Base-by-base conservation (phyloP, 2,329 filamentous ascomycete genomes). In the Fusarium devonianum region DNA sequence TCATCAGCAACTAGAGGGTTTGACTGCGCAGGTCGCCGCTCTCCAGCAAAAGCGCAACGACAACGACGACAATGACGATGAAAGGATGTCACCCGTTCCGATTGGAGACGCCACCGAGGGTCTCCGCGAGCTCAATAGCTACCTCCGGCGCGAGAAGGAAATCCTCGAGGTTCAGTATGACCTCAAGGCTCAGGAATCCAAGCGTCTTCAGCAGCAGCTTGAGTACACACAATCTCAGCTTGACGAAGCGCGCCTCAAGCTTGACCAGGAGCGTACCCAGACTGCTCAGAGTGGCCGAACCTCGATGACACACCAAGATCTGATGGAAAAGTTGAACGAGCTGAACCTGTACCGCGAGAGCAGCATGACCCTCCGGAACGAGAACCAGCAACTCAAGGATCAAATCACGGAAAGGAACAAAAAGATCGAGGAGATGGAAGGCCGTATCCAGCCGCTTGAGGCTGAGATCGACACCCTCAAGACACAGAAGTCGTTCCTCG, bases 81-180 rank as follows among this genome's bases (percentile, higher is more conserved):
- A 88, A 21, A 75, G 76, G 10, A 75, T 79, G 49, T 76, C 76
- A 10, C 71, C 79, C 1, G 72, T 80, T 12, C 73, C 79, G 6
- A 74, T 82, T 4, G 79, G 84, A 39, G 78, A 84, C 25, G 85
- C 83, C 29, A 76, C 86, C 8, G 89, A 91, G 59, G 90, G 89
- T 42, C 82, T 96, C 8, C 89, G 94, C 54, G 93, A 97, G 66
- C 84, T 99, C 47, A 95, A 96, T 73, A 88, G 84, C 54, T 99
- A 94, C 70, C 78, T 99, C 53, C 88, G 93, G 34, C 88, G 91
- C 30, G 95, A 99, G 74, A 99, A 97, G 77, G 94, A 97, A 69
- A 97, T 99, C 59, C 82, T 97, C 7, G 93, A 99, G 63, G 90
- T 97, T n/a, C 93, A 97, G 67, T 89, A 92, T 64, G 92, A 97